Evolutionary conservation across 345 rosid genomes (phyloP).

Genomic region (Eucalyptus marginata): DNA sequence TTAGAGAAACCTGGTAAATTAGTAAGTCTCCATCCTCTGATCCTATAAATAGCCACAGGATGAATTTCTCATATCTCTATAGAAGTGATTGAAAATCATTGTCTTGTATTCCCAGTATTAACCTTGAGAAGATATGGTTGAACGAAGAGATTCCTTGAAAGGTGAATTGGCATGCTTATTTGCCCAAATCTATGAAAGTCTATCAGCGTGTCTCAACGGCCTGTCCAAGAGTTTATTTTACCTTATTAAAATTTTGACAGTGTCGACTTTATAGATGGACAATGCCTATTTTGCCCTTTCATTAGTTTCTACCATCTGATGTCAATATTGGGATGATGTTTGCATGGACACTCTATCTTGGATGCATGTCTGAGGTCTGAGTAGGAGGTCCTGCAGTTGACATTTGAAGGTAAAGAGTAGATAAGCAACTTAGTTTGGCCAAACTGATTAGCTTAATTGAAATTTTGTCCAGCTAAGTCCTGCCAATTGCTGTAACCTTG

Average conservation of each 20-base stretch:
- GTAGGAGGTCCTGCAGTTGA: background rate
- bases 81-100: background rate
- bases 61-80: background rate
- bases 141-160: background rate
- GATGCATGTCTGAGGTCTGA: background rate
- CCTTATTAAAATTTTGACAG: background rate
- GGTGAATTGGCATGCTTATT: background rate
- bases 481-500: background rate
- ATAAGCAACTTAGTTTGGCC: background rate
- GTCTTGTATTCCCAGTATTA: background rate
- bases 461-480: background rate
- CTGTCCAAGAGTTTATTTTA: background rate
- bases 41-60: background rate
- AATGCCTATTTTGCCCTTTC: background rate
- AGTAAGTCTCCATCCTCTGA: constrained; percentile 22
- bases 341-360: background rate
- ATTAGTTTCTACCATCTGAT: background rate
- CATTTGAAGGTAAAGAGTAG: background rate
- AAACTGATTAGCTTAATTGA: background rate
- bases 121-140: background rate
- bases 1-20: constrained; percentile 30
- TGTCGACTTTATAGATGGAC: background rate
- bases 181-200: background rate
- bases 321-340: background rate
- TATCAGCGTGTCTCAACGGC: background rate